These are phyloP conservation scores for Davidsoniella virescens DNA, from an alignment of 2,329 filamentous ascomycete species.

Conservation along the genomic window DNA sequence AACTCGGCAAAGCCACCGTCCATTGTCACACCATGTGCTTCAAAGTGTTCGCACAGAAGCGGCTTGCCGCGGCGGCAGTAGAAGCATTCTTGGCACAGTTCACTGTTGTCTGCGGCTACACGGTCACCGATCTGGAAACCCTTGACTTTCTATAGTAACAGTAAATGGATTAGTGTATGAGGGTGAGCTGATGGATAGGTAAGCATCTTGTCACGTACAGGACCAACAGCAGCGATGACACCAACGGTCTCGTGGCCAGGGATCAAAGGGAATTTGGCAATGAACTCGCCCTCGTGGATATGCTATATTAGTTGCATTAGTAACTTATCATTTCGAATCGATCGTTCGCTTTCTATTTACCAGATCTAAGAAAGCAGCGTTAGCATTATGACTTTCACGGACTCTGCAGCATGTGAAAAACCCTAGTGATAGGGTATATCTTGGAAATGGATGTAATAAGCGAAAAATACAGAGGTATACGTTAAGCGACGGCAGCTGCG, in stretches of 20 bases:
- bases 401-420: not conserved
- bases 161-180: not conserved
- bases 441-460: not conserved
- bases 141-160: constrained; percentile 31
- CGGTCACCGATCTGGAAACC: constrained; percentile 45
- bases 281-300: constrained; percentile 54
- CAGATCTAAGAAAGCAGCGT: constrained; percentile 21
- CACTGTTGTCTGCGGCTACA: constrained; percentile 47
- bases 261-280: constrained; percentile 46
- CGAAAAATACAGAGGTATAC: not conserved
- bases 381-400: not conserved
- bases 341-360: constrained; percentile 16
- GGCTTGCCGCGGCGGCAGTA: constrained; percentile 54
- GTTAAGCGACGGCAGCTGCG: too few relatives aligned
- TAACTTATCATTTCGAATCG: not conserved
- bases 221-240: constrained; percentile 41
- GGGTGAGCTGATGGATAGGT: not conserved
- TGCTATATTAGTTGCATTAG: constrained; percentile 21
- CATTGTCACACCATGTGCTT: constrained; percentile 50
- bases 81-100: constrained; percentile 56
- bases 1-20: constrained; percentile 61
- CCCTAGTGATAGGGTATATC: constrained; percentile 8
- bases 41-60: constrained; percentile 52
- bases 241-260: constrained; percentile 55
- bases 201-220: constrained; percentile 15